These are phyloP conservation scores for Exophiala calicioides DNA, from an alignment of 2,329 filamentous ascomycete species.

Conservation along the genomic window DNA sequence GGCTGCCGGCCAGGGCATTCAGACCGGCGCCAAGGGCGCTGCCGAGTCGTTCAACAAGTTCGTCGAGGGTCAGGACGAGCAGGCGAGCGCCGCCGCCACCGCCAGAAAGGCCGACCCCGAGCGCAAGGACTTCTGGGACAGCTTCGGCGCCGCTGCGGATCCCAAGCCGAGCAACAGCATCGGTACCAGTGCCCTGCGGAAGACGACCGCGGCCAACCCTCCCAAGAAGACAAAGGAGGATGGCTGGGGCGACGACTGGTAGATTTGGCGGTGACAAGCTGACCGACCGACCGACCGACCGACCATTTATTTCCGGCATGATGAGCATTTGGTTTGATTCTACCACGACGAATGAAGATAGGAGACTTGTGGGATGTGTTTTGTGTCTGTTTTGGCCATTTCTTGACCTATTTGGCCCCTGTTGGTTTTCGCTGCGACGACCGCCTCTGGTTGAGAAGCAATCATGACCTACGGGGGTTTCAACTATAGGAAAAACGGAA, in stretches of 20 bases:
- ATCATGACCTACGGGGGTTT: too few relatives aligned
- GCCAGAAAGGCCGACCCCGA: conserved; percentile 56
- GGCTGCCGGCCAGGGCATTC: conserved; percentile 62
- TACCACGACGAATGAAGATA: too few relatives aligned
- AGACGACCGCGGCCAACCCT: conserved; percentile 37
- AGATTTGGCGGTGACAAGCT: too few relatives aligned
- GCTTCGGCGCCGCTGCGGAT: conserved; percentile 55
- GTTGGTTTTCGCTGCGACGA: too few relatives aligned
- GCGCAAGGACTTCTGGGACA: conserved; percentile 88
- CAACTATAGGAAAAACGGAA: too few relatives aligned
- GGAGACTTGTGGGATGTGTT: too few relatives aligned
- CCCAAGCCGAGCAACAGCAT: conserved; percentile 45
- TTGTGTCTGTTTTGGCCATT: too few relatives aligned
- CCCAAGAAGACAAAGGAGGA: conserved; percentile 53
- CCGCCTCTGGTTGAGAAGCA: too few relatives aligned
- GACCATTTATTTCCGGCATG: too few relatives aligned
- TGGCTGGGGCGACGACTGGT: conserved; percentile 58
- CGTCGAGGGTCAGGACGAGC: conserved; percentile 69
- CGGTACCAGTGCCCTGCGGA: conserved; percentile 66
- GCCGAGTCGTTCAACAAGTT: conserved; percentile 82
- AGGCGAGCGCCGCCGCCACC: conserved; percentile 32
- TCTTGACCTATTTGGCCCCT: too few relatives aligned
- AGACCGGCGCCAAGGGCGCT: conserved; percentile 68
- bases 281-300: too few relatives aligned
- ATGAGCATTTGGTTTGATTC: too few relatives aligned